Evolutionary conservation across 2,329 filamentous ascomycete genomes (phyloP).

Genomic region (Zasmidium angulare): DNA sequence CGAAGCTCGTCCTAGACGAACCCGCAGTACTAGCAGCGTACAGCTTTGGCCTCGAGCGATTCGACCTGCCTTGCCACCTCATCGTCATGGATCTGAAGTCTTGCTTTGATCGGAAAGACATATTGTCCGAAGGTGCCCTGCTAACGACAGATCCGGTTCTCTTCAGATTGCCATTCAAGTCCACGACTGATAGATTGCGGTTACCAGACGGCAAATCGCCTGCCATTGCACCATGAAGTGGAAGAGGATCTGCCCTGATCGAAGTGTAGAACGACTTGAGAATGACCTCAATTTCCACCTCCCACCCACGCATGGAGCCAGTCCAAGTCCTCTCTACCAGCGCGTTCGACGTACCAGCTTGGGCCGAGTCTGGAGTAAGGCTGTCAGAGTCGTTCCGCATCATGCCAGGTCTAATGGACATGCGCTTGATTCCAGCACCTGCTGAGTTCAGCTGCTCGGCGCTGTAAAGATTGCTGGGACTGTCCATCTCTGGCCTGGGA

Average conservation of each 20-base stretch:
- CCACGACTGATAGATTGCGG: conserved; percentile 65
- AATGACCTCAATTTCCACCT: conserved; percentile 83
- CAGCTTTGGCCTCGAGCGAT: conserved; percentile 73
- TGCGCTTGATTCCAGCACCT: conserved; percentile 37
- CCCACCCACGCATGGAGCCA: conserved; percentile 77
- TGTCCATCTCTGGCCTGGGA: background rate
- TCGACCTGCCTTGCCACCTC: conserved; percentile 73
- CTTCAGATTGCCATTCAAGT: conserved; percentile 54
- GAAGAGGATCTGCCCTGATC: conserved; percentile 82
- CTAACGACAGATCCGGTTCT: conserved; percentile 88
- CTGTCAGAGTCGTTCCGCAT: conserved; percentile 34
- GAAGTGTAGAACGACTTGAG: conserved; percentile 89
- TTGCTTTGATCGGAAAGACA: conserved; percentile 65
- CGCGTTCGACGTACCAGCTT: conserved; percentile 64
- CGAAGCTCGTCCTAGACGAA: conserved; percentile 90
- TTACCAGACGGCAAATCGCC: conserved; percentile 33
- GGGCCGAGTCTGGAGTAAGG: conserved; percentile 37
- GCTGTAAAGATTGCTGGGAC: conserved; percentile 5
- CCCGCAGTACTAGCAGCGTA: conserved; percentile 78
- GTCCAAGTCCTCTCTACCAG: conserved; percentile 76
- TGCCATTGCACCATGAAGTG: conserved; percentile 72
- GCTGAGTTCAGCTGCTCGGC: conserved; percentile 1
- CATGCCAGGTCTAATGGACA: conserved; percentile 44
- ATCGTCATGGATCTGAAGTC: conserved; percentile 65
- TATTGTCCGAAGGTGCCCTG: conserved; percentile 84